Percentiles rank a stretch among this genome's conserved stretches.
Conservation (phyloP, 768 basidiomycete genomes). For the Serendipita sp. region DNA sequence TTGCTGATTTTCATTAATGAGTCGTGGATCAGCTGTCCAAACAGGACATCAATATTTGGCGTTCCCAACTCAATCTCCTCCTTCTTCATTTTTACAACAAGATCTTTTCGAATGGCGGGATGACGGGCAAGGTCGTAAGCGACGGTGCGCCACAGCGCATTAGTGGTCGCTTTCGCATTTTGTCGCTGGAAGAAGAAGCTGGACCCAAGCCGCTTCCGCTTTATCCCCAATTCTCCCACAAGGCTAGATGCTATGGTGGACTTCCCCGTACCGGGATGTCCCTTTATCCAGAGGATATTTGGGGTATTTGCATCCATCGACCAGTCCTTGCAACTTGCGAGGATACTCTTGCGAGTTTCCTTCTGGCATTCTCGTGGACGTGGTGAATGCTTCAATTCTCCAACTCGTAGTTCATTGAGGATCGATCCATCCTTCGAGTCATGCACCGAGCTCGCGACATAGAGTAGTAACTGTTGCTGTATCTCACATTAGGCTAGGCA, state of each 20-base stretch:
- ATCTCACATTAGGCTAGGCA: background rate
- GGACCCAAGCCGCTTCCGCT: background rate
- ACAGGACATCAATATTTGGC: background rate
- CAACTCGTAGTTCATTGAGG: background rate
- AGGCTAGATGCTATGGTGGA: background rate
- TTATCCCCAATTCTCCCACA: background rate
- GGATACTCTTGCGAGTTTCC: background rate
- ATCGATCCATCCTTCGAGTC: background rate
- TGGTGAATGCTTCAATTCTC: background rate
- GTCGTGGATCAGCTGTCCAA: background rate
- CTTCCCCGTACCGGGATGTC: background rate
- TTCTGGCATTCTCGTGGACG: background rate
- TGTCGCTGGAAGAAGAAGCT: constrained; percentile 1
- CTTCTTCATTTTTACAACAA: background rate
- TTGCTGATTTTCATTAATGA: background rate
- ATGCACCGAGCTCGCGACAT: background rate
- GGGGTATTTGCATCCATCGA: background rate
- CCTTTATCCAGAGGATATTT: constrained; percentile 3
- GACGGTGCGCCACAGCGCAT: background rate
- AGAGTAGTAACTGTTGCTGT: background rate
- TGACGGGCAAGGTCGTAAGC: background rate
- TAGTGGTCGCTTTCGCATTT: background rate
- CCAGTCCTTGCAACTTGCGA: background rate
- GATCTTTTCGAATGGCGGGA: background rate
- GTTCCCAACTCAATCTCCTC: background rate